These are phyloP conservation scores for Clitocybe nebularis DNA, from an alignment of 1,284 basidiomycete genomes.

Conservation along the genomic window DNA sequence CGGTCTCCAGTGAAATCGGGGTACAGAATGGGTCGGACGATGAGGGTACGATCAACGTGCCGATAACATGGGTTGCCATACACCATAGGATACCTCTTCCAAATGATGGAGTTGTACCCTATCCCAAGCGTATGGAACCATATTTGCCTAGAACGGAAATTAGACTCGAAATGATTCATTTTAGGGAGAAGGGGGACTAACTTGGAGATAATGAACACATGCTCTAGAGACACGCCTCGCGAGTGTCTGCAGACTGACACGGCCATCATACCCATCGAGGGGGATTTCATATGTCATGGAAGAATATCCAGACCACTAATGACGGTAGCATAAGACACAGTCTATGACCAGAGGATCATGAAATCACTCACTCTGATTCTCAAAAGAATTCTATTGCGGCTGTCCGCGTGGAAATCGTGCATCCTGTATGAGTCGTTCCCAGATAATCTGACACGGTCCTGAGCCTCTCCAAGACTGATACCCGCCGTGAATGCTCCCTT, in stretches of 20 bases:
- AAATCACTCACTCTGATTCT: conserved; percentile 50
- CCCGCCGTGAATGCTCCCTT: conserved; percentile 65
- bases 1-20: no score
- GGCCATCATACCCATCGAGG: conserved; percentile 61
- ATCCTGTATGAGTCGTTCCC: conserved; percentile 55
- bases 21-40: no score
- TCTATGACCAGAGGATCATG: not conserved
- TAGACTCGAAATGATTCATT: conserved; percentile 17
- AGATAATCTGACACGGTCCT: conserved; percentile 56
- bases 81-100: conserved; percentile 63
- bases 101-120: conserved; percentile 67
- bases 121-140: conserved; percentile 64
- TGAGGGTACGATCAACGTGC: conserved; percentile 35
- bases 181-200: conserved; percentile 21
- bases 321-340: conserved; percentile 2
- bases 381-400: conserved; percentile 53
- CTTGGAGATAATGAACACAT: conserved; percentile 72
- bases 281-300: conserved; percentile 75
- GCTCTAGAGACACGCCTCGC: conserved; percentile 66
- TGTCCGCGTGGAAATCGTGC: conserved; percentile 61
- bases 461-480: conserved; percentile 66
- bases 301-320: conserved; percentile 67
- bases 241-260: conserved; percentile 61
- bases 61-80: conserved; percentile 64
- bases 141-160: conserved; percentile 44